Conservation (phyloP, 306 rosid genomes). For the Inga oerstediana region DNA sequence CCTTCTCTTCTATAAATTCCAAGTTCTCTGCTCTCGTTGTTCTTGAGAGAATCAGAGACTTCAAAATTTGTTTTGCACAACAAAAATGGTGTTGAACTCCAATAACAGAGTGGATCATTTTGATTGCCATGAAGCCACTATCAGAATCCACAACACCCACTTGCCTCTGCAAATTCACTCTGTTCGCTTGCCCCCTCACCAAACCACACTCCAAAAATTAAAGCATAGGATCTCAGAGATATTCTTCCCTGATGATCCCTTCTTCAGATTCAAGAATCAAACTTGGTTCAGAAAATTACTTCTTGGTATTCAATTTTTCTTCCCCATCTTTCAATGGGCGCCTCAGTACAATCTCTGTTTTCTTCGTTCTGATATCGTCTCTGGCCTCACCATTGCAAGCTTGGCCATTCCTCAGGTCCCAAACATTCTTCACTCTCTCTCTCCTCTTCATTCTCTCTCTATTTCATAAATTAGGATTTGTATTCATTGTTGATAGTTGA, state of each 20-base stretch:
- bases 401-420: constrained; percentile 95
- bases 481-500: no score
- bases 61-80: background rate
- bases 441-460: background rate
- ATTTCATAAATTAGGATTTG: background rate
- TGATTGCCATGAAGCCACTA: constrained; percentile 41
- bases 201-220: constrained; percentile 62
- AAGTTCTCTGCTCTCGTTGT: constrained; percentile 12
- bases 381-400: constrained; percentile 97
- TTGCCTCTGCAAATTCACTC: constrained; percentile 54
- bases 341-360: constrained; percentile 58
- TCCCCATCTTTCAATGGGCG: constrained; percentile 88
- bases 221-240: constrained; percentile 68
- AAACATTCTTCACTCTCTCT: background rate
- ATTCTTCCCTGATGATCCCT: constrained; percentile 90
- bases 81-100: constrained; percentile 63
- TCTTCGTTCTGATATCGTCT: constrained; percentile 72
- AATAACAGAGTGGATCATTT: constrained; percentile 79
- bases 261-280: constrained; percentile 73
- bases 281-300: constrained; percentile 47
- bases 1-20: constrained; percentile 51
- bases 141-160: constrained; percentile 44
- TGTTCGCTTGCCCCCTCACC: constrained; percentile 64
- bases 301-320: constrained; percentile 62
- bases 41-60: constrained; percentile 13